These are phyloP conservation scores for Sporothrix pallida DNA, from an alignment of 2,329 filamentous ascomycete species.

Conservation along the genomic window DNA sequence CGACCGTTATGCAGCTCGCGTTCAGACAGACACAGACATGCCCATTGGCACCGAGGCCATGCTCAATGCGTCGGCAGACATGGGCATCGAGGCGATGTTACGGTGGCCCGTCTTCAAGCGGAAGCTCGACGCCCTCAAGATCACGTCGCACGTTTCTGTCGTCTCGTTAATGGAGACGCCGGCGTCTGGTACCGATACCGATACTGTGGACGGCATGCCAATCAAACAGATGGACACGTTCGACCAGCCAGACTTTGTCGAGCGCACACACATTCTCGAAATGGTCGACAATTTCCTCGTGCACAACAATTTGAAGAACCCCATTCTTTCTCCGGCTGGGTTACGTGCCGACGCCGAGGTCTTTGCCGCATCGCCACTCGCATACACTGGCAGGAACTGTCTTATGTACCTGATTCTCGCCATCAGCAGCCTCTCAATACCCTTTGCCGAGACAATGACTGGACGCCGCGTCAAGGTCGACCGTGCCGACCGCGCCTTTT, in stretches of 20 bases:
- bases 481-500: slow-evolving; percentile 46
- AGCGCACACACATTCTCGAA: not conserved
- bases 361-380: slow-evolving; percentile 45
- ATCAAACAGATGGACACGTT: not conserved
- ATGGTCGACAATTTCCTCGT: slow-evolving; percentile 35
- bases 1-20: slow-evolving; percentile 16
- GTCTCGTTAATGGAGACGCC: slow-evolving; percentile 21
- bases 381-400: slow-evolving; percentile 53
- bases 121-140: slow-evolving; percentile 17
- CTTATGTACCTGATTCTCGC: slow-evolving; percentile 39
- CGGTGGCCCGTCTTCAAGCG: slow-evolving; percentile 32
- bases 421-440: slow-evolving; percentile 9
- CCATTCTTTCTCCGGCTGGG: slow-evolving; percentile 53
- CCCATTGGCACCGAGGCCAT: slow-evolving; percentile 28
- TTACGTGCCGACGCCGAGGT: slow-evolving; percentile 48
- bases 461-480: slow-evolving; percentile 39
- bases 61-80: slow-evolving; percentile 25
- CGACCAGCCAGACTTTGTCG: not conserved
- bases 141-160: not conserved
- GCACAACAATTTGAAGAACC: slow-evolving; percentile 58
- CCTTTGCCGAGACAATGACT: slow-evolving; percentile 10
- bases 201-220: slow-evolving; percentile 17
- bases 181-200: not conserved
- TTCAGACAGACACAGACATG: slow-evolving; percentile 27
- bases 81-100: slow-evolving; percentile 34